Base-by-base conservation (phyloP, 257 asterid species). In the Euphrasia confusa region DNA sequence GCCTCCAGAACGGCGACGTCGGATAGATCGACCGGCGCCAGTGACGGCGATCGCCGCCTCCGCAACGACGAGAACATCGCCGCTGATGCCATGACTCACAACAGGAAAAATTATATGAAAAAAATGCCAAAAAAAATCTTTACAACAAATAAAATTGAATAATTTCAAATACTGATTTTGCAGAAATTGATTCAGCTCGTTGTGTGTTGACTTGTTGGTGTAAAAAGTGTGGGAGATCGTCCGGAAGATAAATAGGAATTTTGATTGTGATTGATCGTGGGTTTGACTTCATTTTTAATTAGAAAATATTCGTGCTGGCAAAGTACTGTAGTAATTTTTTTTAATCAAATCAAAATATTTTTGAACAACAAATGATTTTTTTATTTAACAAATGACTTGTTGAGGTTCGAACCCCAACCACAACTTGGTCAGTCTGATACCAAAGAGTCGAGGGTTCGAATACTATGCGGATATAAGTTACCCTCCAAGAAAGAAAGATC, bases 1-100 rank as follows among this genome's bases (percentile, higher is more conserved):
- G 86, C 69, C 58, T 72, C 86, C 79, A 88, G 69, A 66, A 92
- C 70, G 58, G 80, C 79, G 64, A 28, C 73, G 65, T 76, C 72
- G 14, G 93, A 71, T 24, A 86, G 88, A 80, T 86, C 93, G 69
- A 84, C 81, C 58, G 96, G 96, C 26, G 87, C 85, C 47, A 86
- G 66, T 2, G 93, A 74, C 61, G 96, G 96, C 68, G 93, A 84
- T 61, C 93, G 71, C 72, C 90, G 88, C 82, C 96, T 70, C 84
- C 93, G 79, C 74, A 86, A 61, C 78, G 98, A 86, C 73, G 95
- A 81, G 74, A 91, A 86, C 40, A 81, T 84, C 66, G 91, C 93
- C 71, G 89, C 93, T 6, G 95, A 84, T 28, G 89, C 95, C 98
- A 92, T 91, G 24, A 45, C 72, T 26, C 10, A 53, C 9, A 6